Evolutionary conservation across 352 stramenopile species (phyloP), one percentile per base, ranked within the genome.

Genomic region (Phytopythium aichiense): DNA sequence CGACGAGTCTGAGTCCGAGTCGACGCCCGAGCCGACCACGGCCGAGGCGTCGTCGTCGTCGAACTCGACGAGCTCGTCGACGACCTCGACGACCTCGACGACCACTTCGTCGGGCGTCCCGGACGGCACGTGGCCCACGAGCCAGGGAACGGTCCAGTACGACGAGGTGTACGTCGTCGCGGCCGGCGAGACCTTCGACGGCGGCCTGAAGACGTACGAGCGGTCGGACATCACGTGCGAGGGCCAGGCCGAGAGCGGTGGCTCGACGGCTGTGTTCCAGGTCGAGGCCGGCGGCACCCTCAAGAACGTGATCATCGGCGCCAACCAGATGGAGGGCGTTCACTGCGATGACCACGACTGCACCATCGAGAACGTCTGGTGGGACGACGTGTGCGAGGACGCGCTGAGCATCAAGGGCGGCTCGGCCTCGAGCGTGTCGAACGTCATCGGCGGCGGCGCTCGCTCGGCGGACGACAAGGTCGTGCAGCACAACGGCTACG

Each of bases 201-300:
- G 79, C 22, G 68, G 69, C 18, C 73, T 82, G 61, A 71, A 87
- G 67, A 88, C 73, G 49, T 88, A 81, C 67, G 64, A 76, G 45
- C 73, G 68, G 37, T 77, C 68, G 45, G 60, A 81, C 63, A 61
- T 79, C 46, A 66, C 53, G 58, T 85, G 76, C 56, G 43, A 65
- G 1, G 66, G 46, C 28, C 61, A 72, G 56, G 66, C 50, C 30
- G 68, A 73, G 63, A 69, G 48, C 42, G 62, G 63, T 25, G 61
- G 57, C 38, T 49, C 67, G 43, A 72, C 68, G 43, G 66, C 69
- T 22, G 60, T 76, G 28, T 76, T 76, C 60, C 57, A 58, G 22
- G 46, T 76, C 37, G 58, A 71, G 61, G 31, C 69, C 7, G 69
- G 69, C 35, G 69, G 56, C 40, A 76, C 65, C 7, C 62, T 76